A percentile compares a stretch with the other conserved stretches of the same genome.
phyloP scores from a whole-genome alignment of 805 yeast genomes.

The Candida oleophila region DNA sequence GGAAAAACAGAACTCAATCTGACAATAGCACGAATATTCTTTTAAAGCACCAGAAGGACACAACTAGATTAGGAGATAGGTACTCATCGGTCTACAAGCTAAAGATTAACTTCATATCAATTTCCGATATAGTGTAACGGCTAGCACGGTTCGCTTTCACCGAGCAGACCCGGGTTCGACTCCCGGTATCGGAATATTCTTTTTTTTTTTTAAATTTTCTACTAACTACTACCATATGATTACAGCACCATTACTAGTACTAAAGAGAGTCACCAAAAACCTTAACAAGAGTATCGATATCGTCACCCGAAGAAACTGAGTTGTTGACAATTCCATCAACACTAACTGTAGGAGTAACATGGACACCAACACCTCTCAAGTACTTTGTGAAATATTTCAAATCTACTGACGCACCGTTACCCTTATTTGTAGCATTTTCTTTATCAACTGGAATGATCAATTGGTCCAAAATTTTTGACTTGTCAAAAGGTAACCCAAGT shows the following conservation, averaged over 20 bases:
- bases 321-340: constrained; percentile 65
- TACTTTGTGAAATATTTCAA: constrained; percentile 71
- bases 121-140: constrained; percentile 53
- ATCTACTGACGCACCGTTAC: constrained; percentile 60
- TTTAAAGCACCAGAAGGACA: too few species aligned
- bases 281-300: constrained; percentile 44
- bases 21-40: too few species aligned
- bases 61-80: too few species aligned
- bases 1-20: too few species aligned
- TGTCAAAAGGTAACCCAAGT: constrained; percentile 27
- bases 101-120: background rate
- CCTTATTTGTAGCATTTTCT: constrained; percentile 46
- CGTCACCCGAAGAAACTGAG: constrained; percentile 61
- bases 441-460: constrained; percentile 32
- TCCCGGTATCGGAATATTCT: constrained; percentile 71
- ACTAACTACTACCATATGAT: background rate
- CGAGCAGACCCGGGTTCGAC: constrained; percentile 75
- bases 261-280: constrained; percentile 15
- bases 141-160: constrained; percentile 55
- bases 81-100: background rate
- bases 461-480: constrained; percentile 32
- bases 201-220: constrained; percentile 2
- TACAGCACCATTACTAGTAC: background rate
- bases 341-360: constrained; percentile 79
- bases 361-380: constrained; percentile 75